Conservation (phyloP, 139 green algal species). For the Chlorella sp. region DNA sequence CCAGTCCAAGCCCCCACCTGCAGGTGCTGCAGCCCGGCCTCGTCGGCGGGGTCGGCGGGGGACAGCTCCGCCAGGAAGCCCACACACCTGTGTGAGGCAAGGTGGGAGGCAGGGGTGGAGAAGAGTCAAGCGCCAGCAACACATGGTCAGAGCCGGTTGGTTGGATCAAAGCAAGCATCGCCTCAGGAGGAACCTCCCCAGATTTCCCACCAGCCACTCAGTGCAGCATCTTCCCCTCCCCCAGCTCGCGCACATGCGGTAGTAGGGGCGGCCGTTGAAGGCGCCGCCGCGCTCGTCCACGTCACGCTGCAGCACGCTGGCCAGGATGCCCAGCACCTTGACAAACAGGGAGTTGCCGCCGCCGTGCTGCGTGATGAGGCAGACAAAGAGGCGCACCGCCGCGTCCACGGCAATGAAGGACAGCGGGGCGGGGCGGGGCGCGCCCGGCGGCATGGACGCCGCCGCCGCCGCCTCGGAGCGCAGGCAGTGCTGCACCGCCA, state of each 20-base stretch:
- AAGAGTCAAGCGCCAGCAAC: no score
- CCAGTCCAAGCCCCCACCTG: not conserved
- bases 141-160: no score
- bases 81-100: constrained; percentile 42
- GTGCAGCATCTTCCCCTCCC: no score
- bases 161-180: no score
- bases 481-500: constrained; percentile 89
- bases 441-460: constrained; percentile 26
- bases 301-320: constrained; percentile 62
- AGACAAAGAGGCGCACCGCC: constrained; percentile 66
- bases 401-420: constrained; percentile 66
- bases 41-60: constrained; percentile 48
- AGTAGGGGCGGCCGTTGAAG: constrained; percentile 96
- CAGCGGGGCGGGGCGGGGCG: constrained; percentile 36
- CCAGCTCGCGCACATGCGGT: constrained; percentile 72
- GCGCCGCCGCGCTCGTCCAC: constrained; percentile 46
- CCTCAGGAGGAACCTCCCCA: no score
- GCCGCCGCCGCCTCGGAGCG: constrained; percentile 53
- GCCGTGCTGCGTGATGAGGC: constrained; percentile 59
- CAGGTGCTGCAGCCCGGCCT: constrained; percentile 61
- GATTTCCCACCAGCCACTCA: no score
- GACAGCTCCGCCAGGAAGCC: constrained; percentile 88
- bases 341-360: constrained; percentile 73
- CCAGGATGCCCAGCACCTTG: constrained; percentile 77
- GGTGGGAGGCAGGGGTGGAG: no score